Evolutionary conservation across 805 yeast genomes (phyloP).

Genomic region (Yamadazyma akitaensis): DNA sequence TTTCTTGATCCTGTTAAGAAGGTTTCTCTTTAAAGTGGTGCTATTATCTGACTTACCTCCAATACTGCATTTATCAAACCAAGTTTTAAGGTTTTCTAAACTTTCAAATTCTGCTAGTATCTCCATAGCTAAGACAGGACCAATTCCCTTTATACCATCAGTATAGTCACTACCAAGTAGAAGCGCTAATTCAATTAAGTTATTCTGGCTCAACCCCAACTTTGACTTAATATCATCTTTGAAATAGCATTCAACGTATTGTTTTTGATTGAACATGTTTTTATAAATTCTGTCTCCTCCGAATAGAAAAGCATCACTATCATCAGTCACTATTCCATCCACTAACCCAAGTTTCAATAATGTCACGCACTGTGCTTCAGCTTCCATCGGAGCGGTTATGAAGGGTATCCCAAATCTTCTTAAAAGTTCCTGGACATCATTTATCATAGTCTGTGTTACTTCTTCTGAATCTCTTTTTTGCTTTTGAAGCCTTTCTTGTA

Average conservation of each 20-base stretch:
- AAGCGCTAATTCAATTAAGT: conserved; percentile 76
- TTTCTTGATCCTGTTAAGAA: conserved; percentile 52
- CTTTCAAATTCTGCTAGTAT: conserved; percentile 77
- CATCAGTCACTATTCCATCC: conserved; percentile 96
- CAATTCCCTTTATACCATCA: conserved; percentile 86
- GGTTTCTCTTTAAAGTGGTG: conserved; percentile 48
- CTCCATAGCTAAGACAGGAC: conserved; percentile 92
- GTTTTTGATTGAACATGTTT: conserved; percentile 91
- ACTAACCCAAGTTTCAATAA: conserved; percentile 65
- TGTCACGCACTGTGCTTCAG: conserved; percentile 97
- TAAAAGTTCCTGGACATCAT: conserved; percentile 85
- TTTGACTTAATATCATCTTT: conserved; percentile 54
- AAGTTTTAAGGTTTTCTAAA: conserved; percentile 36
- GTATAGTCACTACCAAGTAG: conserved; percentile 94
- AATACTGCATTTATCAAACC: conserved; percentile 57
- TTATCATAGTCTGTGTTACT: conserved; percentile 80
- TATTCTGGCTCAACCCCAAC: conserved; percentile 60
- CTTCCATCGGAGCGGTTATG: conserved; percentile 97
- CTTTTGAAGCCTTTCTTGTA: conserved; percentile 60
- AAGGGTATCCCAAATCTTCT: conserved; percentile 91
- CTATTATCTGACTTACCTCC: conserved; percentile 42
- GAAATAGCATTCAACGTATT: conserved; percentile 83
- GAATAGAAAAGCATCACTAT: conserved; percentile 92
- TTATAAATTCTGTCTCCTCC: conserved; percentile 84
- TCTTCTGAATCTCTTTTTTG: conserved; percentile 88